Percentiles rank a stretch among this genome's conserved stretches.
Conservation (phyloP, 805 yeast genomes). For the Osmozyma mogii region DNA sequence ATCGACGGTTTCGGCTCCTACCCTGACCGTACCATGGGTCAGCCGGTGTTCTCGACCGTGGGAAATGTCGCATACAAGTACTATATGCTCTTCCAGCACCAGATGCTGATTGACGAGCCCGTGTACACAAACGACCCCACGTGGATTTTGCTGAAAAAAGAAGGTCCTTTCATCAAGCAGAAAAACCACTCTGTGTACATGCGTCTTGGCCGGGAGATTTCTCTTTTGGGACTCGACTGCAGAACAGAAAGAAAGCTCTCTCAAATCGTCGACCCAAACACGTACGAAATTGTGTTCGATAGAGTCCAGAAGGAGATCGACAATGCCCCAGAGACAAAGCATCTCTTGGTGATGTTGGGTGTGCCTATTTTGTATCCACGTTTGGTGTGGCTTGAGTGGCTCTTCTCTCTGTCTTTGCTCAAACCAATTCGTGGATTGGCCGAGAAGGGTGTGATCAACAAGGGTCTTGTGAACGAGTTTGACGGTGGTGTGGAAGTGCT, state of each 20-base stretch:
- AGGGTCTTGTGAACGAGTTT: conserved; percentile 80
- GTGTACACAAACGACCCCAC: conserved; percentile 31
- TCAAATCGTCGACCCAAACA: conserved; percentile 43
- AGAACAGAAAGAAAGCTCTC: conserved; percentile 77
- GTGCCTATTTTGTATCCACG: conserved; percentile 95
- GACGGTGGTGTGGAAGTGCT: conserved; percentile 87
- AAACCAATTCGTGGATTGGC: conserved; percentile 58
- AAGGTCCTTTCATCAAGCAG: conserved; percentile 66
- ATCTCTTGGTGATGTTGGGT: conserved; percentile 76
- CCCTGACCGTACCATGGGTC: conserved; percentile 62
- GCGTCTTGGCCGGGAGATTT: conserved; percentile 66
- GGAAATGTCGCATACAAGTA: conserved; percentile 79
- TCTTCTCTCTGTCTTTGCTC: conserved; percentile 53
- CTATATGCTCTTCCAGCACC: conserved; percentile 90
- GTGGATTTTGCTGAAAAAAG: conserved; percentile 54
- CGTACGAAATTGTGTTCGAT: conserved; percentile 56
- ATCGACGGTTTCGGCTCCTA: conserved; percentile 96
- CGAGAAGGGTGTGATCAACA: conserved; percentile 48
- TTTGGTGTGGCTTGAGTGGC: conserved; percentile 79
- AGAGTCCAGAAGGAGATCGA: conserved; percentile 52
- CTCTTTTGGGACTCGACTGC: conserved; percentile 79
- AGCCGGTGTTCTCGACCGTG: conserved; percentile 58
- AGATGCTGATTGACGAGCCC: conserved; percentile 41
- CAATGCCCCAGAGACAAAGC: conserved; percentile 55
- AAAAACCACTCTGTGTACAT: conserved; percentile 62